Base-by-base conservation (phyloP, 306 rosid species). In the Trichosanthes truncata region DNA sequence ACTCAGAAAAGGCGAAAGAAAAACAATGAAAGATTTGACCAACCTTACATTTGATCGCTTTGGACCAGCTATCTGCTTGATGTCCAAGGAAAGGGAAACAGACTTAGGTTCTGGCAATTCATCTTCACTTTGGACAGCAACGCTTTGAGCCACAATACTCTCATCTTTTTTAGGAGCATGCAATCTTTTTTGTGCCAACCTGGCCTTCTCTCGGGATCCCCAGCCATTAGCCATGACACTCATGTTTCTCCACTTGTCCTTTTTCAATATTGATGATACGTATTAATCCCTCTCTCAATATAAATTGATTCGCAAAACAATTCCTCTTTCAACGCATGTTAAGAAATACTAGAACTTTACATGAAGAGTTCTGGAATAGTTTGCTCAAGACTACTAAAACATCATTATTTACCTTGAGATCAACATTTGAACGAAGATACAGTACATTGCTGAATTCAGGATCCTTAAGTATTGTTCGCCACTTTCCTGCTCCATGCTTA, bases 211-310 rank as follows among this genome's bases (percentile, higher is more conserved):
- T 80, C 99, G 83, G 45, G 96, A 95, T 41, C 90, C 93, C 97
- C 97, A 95, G 84, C 98, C 97, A 84, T 91, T 89, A 79, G 93
- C 90, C 96, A 95, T 93, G 78, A 95, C 98, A 69, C 96, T 90
- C 88, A 93, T 88, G 86, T 93, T 95, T 87, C 98, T 88, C 99
- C 99, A 95, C 86, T 95, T 95, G 86, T 95, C 99, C 99, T 95
- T 81, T 66, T 49, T 73, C 77, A 52, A 52, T 85, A 36, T 41
- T 81, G 33, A 51, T 45, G 7, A 66, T 36, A 49, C 4, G 15
- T 15, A 78, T 48, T 74, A 78, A 20, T 63, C 29, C 9, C 33
- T 25, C 43, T 29, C 23, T 36, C 26, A 66, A 21, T n/a, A 45
- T 48, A 35, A 55, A 68, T 48, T 35, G 17, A 17, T 52, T 9